Conservation (phyloP, 441 rosid genomes). For the Syzygium malaccense region DNA sequence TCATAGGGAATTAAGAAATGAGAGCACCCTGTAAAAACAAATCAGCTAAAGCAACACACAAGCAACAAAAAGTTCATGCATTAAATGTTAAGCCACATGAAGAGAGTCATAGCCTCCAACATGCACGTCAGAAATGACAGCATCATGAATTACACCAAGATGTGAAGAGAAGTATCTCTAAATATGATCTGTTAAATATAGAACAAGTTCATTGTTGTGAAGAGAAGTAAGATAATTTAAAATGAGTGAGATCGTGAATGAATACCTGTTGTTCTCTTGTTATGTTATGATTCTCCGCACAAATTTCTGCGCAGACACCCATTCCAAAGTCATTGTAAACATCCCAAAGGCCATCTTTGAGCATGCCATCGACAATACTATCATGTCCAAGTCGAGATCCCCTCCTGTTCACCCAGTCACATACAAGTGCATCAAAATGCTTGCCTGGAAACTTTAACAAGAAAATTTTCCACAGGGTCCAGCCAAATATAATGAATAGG, state of each 20-base stretch:
- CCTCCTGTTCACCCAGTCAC: constrained; percentile 39
- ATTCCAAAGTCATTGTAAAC: constrained; percentile 86
- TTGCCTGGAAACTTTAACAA: background rate
- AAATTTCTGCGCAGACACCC: constrained; percentile 92
- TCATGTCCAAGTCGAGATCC: constrained; percentile 88
- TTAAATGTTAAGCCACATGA: background rate
- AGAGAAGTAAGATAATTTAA: background rate
- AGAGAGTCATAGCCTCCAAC: background rate
- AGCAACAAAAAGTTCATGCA: background rate
- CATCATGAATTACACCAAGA: background rate
- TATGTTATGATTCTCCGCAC: constrained; percentile 62
- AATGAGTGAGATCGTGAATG: background rate
- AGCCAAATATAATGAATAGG: background rate
- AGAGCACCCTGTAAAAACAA: background rate
- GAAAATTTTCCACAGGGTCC: background rate
- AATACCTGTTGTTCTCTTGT: constrained; percentile 79
- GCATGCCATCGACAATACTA: constrained; percentile 77
- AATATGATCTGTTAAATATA: background rate
- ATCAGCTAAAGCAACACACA: background rate
- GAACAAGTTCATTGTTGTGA: background rate
- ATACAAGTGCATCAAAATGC: background rate
- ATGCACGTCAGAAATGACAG: background rate
- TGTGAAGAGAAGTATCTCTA: background rate
- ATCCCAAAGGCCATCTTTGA: constrained; percentile 97
- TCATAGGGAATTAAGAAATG: background rate